A percentile compares a stretch with the other conserved stretches of the same genome.
These are phyloP conservation scores for Citrus mangshanensis DNA, from an alignment of 345 rosid genomes.

Conservation along the genomic window DNA sequence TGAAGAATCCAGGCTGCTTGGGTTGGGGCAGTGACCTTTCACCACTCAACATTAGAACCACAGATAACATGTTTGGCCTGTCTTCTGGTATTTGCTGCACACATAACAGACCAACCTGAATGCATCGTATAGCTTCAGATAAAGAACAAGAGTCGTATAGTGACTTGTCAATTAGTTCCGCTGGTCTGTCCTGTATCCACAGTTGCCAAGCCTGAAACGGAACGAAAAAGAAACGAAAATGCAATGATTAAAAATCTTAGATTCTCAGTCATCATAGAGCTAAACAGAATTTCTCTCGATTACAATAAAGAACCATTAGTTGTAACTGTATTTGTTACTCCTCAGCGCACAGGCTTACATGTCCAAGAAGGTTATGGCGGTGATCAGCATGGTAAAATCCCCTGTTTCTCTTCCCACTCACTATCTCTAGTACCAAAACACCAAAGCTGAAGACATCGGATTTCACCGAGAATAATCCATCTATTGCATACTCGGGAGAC, in stretches of 20 bases:
- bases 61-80: constrained; percentile 22
- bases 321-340: background rate
- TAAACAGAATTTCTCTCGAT: background rate
- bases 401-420: constrained; percentile 27
- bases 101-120: constrained; percentile 15
- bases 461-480: constrained; percentile 28
- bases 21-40: constrained; percentile 5
- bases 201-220: constrained; percentile 24
- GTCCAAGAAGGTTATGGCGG: constrained; percentile 20
- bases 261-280: background rate
- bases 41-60: constrained; percentile 17
- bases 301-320: background rate
- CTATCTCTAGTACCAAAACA: constrained; percentile 30
- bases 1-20: constrained; percentile 26
- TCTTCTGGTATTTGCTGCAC: constrained; percentile 24
- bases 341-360: background rate
- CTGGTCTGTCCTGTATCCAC: constrained; percentile 6
- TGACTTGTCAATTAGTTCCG: constrained; percentile 7
- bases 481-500: constrained; percentile 33
- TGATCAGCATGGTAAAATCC: constrained; percentile 25
- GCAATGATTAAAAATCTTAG: too few species aligned
- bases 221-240: too few species aligned
- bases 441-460: constrained; percentile 39
- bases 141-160: background rate
- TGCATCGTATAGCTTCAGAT: background rate